phyloP scores from a whole-genome alignment of 2,329 filamentous ascomycete genomes.

The Simplicillium aogashimaense region DNA sequence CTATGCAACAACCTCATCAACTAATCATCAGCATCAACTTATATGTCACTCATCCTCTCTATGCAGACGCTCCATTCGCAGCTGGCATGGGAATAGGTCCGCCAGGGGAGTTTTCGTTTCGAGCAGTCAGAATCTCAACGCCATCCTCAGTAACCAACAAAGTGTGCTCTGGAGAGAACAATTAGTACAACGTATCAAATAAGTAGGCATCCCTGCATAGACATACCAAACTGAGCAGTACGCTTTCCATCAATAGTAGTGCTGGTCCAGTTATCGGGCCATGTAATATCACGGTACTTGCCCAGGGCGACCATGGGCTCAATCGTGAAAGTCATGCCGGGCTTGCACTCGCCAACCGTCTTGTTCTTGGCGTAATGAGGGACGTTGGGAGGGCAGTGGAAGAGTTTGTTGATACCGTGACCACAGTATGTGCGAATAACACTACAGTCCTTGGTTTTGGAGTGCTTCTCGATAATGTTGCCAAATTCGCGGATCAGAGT shows the following conservation, averaged over 20 bases:
- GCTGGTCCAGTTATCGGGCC: constrained; percentile 98
- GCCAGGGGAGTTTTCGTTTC: constrained; percentile 63
- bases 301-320: constrained; percentile 97
- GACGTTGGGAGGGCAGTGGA: constrained; percentile 89
- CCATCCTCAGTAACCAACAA: constrained; percentile 75
- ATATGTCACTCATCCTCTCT: background rate
- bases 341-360: constrained; percentile 85
- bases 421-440: constrained; percentile 95
- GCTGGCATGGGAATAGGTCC: constrained; percentile 54
- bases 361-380: constrained; percentile 99
- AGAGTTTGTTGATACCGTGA: constrained; percentile 87
- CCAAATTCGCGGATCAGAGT: constrained; percentile 88
- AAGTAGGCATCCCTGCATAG: background rate
- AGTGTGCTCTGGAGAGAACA: constrained; percentile 54
- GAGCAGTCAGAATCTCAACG: constrained; percentile 71
- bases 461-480: constrained; percentile 90
- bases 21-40: too few species aligned
- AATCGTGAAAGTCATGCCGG: constrained; percentile 97
- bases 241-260: constrained; percentile 80
- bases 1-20: background rate
- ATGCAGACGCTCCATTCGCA: constrained; percentile 7
- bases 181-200: constrained; percentile 11
- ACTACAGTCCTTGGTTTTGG: constrained; percentile 75
- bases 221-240: constrained; percentile 84
- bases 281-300: constrained; percentile 85